phyloP scores from a whole-genome alignment of 2,329 filamentous ascomycete genomes.

The Fusarium pseudoanthophilum region DNA sequence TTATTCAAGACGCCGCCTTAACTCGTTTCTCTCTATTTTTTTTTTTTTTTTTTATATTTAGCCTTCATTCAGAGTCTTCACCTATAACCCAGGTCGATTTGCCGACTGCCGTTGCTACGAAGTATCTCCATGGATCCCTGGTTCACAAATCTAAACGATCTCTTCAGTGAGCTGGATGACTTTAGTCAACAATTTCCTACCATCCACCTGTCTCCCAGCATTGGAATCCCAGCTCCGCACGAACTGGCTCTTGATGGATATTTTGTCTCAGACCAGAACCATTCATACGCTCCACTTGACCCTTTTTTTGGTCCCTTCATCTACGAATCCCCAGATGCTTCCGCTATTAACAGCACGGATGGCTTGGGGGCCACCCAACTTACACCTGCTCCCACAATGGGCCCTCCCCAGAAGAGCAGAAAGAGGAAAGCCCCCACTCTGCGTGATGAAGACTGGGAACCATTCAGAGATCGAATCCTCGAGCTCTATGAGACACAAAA shows the following conservation, averaged over 20 bases:
- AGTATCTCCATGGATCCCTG: not conserved
- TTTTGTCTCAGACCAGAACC: not conserved
- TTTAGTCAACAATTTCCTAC: not conserved
- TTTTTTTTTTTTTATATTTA: too few relatives aligned
- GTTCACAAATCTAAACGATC: not conserved
- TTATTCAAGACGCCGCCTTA: not conserved
- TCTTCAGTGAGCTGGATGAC: not conserved
- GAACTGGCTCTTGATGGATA: not conserved
- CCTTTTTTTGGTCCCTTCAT: too few relatives aligned
- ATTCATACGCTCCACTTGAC: accelerated
- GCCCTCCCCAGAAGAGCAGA: not conserved
- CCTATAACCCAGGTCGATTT: too few relatives aligned
- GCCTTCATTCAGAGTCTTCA: too few relatives aligned
- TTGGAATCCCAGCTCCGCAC: not conserved
- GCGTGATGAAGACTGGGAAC: not conserved
- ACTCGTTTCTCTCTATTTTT: too few relatives aligned
- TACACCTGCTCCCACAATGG: not conserved
- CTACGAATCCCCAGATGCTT: too few relatives aligned
- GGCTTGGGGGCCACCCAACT: not conserved
- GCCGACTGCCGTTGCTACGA: too few relatives aligned
- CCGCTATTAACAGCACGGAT: not conserved
- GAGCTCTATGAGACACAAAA: not conserved
- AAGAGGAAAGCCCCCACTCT: slow-evolving; percentile 6
- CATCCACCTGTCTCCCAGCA: not conserved
- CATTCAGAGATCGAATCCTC: slow-evolving; percentile 1